These are phyloP conservation scores for Galerina sulciceps DNA, from an alignment of 768 basidiomycete genomes.

Conservation along the genomic window DNA sequence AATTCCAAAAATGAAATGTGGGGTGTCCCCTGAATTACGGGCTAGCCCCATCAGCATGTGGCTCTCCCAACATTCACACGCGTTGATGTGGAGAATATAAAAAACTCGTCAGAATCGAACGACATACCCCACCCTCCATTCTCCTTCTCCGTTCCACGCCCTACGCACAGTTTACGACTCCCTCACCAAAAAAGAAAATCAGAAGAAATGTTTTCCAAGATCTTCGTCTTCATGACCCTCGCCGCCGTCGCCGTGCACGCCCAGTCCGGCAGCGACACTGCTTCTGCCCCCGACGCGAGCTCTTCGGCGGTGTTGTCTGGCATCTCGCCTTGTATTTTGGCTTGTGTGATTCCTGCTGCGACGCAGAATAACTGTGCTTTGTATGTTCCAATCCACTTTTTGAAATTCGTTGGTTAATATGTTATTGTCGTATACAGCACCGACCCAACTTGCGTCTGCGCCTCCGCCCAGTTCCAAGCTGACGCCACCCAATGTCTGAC, in stretches of 20 bases:
- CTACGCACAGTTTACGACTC: not conserved
- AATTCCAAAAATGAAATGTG: not conserved
- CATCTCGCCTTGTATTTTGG: constrained; percentile 23
- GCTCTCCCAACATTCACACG: not conserved
- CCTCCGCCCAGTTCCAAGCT: constrained; percentile 24
- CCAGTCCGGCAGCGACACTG: constrained; percentile 1
- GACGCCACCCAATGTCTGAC: constrained; percentile 24
- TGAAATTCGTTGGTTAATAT: not conserved
- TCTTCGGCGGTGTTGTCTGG: constrained; percentile 5
- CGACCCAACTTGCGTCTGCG: constrained; percentile 24
- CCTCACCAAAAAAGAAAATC: not conserved
- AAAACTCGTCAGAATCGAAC: constrained; percentile 4
- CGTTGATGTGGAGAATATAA: not conserved
- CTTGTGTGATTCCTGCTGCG: constrained; percentile 23
- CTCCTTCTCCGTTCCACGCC: not conserved
- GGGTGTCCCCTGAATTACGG: not conserved
- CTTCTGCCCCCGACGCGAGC: constrained; percentile 1
- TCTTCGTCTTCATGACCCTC: constrained; percentile 12
- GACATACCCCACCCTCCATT: constrained; percentile 1
- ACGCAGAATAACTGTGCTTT: constrained; percentile 15
- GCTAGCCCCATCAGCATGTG: not conserved
- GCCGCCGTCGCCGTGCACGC: constrained; percentile 15
- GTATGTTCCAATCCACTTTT: constrained; percentile 11
- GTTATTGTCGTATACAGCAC: constrained; percentile 10
- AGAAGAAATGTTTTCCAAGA: constrained; percentile 21